Conservation (phyloP, 371 early-diverging fungal genomes). For the Lichtheimia ramosa region DNA sequence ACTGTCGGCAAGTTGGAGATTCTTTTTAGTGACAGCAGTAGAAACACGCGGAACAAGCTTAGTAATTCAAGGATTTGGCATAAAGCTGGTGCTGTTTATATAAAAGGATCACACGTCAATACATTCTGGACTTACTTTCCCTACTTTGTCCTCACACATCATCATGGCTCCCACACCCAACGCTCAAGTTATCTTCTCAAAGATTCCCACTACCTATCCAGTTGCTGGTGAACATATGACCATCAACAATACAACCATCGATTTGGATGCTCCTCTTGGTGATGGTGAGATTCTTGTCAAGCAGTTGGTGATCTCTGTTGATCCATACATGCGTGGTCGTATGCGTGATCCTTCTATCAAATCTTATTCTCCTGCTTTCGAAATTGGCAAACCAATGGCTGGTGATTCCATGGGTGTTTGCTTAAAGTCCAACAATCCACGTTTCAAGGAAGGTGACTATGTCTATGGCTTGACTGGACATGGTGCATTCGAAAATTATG, state of each 20-base stretch:
- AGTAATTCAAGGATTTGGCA: too few species aligned
- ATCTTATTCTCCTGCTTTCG: conserved; percentile 57
- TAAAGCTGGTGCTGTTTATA: too few species aligned
- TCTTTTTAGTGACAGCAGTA: too few species aligned
- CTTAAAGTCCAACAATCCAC: conserved; percentile 53
- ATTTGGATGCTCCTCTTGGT: conserved; percentile 42
- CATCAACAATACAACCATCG: conserved; percentile 36
- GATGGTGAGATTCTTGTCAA: conserved; percentile 61
- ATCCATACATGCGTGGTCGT: conserved; percentile 63
- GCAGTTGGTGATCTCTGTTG: conserved; percentile 38
- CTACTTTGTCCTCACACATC: not conserved
- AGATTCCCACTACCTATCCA: conserved; percentile 42
- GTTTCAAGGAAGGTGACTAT: conserved; percentile 61
- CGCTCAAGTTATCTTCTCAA: conserved; percentile 34
- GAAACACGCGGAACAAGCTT: too few species aligned
- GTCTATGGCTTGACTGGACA: conserved; percentile 53
- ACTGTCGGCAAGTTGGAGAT: too few species aligned
- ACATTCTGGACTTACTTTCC: too few species aligned
- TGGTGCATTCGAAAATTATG: conserved; percentile 58
- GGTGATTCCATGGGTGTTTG: conserved; percentile 66
- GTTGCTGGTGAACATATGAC: conserved; percentile 49
- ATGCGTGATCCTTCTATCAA: conserved; percentile 54
- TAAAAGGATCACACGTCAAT: too few species aligned
- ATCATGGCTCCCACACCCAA: conserved; percentile 11
- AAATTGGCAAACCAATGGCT: conserved; percentile 56